These are phyloP conservation scores for Hanseniaspora gamundiae DNA, from an alignment of 1,139 yeast genomes.

Conservation along the genomic window DNA sequence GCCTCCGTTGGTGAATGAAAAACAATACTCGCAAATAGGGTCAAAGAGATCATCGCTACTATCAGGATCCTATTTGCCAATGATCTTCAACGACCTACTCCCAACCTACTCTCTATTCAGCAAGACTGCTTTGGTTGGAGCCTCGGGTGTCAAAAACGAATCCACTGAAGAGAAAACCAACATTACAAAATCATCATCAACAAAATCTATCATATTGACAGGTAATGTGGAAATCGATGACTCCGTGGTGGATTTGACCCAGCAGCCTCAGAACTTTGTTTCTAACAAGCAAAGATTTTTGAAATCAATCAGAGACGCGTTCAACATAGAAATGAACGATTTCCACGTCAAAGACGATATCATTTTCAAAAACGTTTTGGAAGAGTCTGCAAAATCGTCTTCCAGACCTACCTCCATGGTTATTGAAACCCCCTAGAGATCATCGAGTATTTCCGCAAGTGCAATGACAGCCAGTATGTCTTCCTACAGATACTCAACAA, in stretches of 20 bases:
- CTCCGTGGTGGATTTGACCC: not conserved
- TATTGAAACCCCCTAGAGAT: conserved; percentile 34
- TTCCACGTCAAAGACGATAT: conserved; percentile 41
- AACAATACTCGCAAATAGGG: conserved; percentile 14
- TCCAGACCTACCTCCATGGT: conserved; percentile 36
- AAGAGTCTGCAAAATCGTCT: conserved; percentile 20
- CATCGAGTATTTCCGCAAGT: conserved; percentile 25
- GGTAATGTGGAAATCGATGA: conserved; percentile 24
- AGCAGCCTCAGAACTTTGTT: not conserved
- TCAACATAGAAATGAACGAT: conserved; percentile 43
- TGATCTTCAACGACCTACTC: conserved; percentile 43
- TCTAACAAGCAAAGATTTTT: conserved; percentile 35
- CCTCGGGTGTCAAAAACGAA: conserved; percentile 26
- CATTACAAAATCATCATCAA: not conserved
- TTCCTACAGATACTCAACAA: not conserved
- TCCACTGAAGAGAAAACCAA: conserved; percentile 5
- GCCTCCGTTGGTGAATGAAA: conserved; percentile 19
- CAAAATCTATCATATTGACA: conserved; percentile 9
- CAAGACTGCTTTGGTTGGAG: conserved; percentile 37
- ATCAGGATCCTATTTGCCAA: conserved; percentile 48
- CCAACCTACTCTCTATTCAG: conserved; percentile 46
- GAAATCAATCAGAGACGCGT: conserved; percentile 44
- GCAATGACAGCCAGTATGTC: conserved; percentile 13
- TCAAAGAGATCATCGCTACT: conserved; percentile 27
- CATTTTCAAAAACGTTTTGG: conserved; percentile 40